These are phyloP conservation scores for Aspergillus sp. DNA, from an alignment of 2,329 filamentous ascomycete genomes.

Conservation along the genomic window DNA sequence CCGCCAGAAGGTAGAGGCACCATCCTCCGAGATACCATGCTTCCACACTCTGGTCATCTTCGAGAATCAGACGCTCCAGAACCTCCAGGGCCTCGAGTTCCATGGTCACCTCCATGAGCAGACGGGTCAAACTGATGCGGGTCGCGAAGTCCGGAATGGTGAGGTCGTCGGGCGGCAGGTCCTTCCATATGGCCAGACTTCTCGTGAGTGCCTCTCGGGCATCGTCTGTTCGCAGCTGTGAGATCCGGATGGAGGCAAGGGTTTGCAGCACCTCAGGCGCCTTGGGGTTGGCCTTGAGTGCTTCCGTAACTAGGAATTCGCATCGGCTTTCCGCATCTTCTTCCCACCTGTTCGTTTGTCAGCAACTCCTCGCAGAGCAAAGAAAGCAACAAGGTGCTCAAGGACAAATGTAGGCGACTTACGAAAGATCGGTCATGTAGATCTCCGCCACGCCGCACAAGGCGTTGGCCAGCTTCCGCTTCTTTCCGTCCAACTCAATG, in stretches of 20 bases:
- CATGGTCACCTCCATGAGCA: constrained; percentile 88
- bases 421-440: constrained; percentile 97
- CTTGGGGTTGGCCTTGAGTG: constrained; percentile 77
- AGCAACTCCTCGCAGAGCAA: constrained; percentile 4
- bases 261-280: constrained; percentile 92
- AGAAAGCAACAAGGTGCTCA: neutral
- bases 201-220: constrained; percentile 74
- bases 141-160: constrained; percentile 81
- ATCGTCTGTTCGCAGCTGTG: constrained; percentile 76
- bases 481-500: constrained; percentile 64
- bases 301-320: constrained; percentile 86
- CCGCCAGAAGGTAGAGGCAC: constrained; percentile 72
- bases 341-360: constrained; percentile 59
- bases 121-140: constrained; percentile 75
- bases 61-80: constrained; percentile 75
- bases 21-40: constrained; percentile 97
- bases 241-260: constrained; percentile 88
- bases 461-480: constrained; percentile 80
- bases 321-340: constrained; percentile 85
- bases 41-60: constrained; percentile 93
- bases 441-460: constrained; percentile 93
- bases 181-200: constrained; percentile 81
- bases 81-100: constrained; percentile 82
- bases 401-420: constrained; percentile 32
- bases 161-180: constrained; percentile 69